Evolutionary conservation across 306 rosid species (phyloP), one percentile per base, ranked within the genome.

Genomic region (Cotoneaster glaucophyllus): DNA sequence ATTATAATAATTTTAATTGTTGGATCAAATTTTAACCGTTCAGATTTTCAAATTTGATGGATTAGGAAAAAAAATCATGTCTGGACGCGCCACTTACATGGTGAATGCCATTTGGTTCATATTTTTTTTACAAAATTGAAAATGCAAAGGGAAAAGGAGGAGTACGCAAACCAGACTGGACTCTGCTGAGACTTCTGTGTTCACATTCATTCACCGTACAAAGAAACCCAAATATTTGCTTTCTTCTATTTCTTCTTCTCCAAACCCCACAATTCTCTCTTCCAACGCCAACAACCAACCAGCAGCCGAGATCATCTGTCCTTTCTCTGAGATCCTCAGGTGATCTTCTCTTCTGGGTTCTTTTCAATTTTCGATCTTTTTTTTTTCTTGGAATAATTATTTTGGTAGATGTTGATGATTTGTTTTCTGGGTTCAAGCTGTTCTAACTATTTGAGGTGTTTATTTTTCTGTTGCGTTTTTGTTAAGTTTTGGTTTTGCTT

Each of bases 341-440:
- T 88, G 63, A 64, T 84, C 74, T 84, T 76, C 64, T 37, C 74
- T 78, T 65, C 77, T 76, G 82, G 81, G 59, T 78, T 17, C 10
- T 15, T 4, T 48, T 79, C 41, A 25, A 24, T 28, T 39, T 37
- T 64, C 54, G 31, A 63, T 1, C 74, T 34, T 69, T 74, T 57
- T 54, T 11, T 9, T 58, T 44, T 54, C 19, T 0, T 59, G 54
- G 34, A 61, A 10, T 11, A 5, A 41, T 29, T 44, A 5, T 41
- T 37, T 11, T 22, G 66, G 8, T 39, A 43, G 1, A 31, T 31
- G 31, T 31, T 72, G 67, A 29, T 64, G 13, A 15, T 37, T 64
- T 54, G 2, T 22, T 39, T 39, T 11, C 15, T 6, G 12, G 22
- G 31, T 41, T 67, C 29, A 22, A 22, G 11, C 32, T 43, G 13